Percentiles rank a stretch among this genome's conserved stretches.
These are phyloP conservation scores for Chlorella sorokiniana DNA, from an alignment of 139 green algal species.

Conservation along the genomic window DNA sequence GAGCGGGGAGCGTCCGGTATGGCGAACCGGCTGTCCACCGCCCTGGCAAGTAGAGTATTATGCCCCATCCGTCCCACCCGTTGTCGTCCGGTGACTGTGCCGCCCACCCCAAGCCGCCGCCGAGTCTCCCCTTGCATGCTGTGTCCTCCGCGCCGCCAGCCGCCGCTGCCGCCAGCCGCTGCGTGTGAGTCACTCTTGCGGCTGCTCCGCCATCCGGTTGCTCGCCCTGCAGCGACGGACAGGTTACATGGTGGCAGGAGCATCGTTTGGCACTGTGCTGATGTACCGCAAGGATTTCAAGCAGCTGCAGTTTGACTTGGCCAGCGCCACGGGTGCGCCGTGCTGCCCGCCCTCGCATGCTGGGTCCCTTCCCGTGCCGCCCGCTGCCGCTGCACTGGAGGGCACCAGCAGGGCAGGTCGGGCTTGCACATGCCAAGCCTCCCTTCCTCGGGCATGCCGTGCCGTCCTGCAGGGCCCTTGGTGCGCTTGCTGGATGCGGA, in stretches of 20 bases:
- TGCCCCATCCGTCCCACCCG: neutral
- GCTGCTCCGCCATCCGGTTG: neutral
- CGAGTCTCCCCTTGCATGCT: too few relatives aligned
- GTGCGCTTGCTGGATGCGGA: slow-evolving; percentile 84
- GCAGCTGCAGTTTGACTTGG: slow-evolving; percentile 58
- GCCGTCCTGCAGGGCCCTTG: slow-evolving; percentile 52
- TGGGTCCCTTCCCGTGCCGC: neutral
- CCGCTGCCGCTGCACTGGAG: neutral
- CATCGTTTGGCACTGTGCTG: slow-evolving; percentile 7
- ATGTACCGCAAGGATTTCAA: slow-evolving; percentile 51
- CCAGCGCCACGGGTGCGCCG: slow-evolving; percentile 16
- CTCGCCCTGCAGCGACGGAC: slow-evolving; percentile 40
- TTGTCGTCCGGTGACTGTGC: neutral
- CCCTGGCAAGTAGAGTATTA: neutral
- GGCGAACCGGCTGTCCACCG: neutral
- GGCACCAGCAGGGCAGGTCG: neutral
- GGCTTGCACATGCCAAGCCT: neutral
- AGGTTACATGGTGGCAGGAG: slow-evolving; percentile 28
- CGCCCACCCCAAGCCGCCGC: neutral
- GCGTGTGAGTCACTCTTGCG: neutral
- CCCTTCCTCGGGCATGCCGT: neutral
- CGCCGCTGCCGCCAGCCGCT: slow-evolving; percentile 1
- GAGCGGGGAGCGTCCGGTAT: neutral
- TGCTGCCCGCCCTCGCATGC: neutral
- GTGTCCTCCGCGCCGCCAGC: neutral